phyloP scores from a whole-genome alignment of 345 rosid genomes.

The Lumnitzera racemosa region DNA sequence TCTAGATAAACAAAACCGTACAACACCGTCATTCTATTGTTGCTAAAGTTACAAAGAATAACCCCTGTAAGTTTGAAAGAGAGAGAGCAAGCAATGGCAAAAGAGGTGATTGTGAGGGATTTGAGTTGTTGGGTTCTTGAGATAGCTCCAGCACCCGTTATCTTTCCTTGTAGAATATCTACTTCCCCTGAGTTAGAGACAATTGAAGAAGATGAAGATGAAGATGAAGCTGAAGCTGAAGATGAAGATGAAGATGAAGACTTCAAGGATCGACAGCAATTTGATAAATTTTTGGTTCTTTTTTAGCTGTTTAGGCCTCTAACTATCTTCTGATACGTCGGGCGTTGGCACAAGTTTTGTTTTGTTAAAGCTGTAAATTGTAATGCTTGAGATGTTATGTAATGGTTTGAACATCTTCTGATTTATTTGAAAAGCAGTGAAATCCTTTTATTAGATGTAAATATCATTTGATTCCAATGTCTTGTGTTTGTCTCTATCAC shows the following conservation, averaged over 20 bases:
- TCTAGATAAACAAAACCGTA: too few species aligned
- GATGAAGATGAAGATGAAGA: conserved; percentile 8
- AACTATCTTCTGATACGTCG: too few species aligned
- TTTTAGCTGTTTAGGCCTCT: too few species aligned
- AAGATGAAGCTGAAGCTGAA: conserved; percentile 17
- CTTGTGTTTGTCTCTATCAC: too few species aligned
- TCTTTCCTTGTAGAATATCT: conserved; percentile 19
- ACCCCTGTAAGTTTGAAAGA: not conserved
- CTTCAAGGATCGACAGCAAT: conserved; percentile 1
- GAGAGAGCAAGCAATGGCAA: not conserved
- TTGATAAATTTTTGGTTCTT: too few species aligned
- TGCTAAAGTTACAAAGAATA: not conserved
- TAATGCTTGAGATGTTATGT: too few species aligned
- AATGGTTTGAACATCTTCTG: too few species aligned
- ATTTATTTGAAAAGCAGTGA: too few species aligned
- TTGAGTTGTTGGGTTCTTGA: conserved; percentile 27
- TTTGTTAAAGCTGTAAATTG: too few species aligned
- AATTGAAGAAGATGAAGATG: conserved; percentile 31
- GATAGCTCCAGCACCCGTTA: conserved; percentile 28
- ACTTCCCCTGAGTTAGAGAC: conserved; percentile 30
- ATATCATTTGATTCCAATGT: too few species aligned
- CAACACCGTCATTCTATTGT: not conserved
- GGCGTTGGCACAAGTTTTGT: too few species aligned
- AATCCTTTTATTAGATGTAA: too few species aligned
- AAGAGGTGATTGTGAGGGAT: not conserved